Percentiles rank a stretch among this genome's conserved stretches.
Conservation (phyloP, 2,329 filamentous ascomycete species). For the Penicillium glabrum region DNA sequence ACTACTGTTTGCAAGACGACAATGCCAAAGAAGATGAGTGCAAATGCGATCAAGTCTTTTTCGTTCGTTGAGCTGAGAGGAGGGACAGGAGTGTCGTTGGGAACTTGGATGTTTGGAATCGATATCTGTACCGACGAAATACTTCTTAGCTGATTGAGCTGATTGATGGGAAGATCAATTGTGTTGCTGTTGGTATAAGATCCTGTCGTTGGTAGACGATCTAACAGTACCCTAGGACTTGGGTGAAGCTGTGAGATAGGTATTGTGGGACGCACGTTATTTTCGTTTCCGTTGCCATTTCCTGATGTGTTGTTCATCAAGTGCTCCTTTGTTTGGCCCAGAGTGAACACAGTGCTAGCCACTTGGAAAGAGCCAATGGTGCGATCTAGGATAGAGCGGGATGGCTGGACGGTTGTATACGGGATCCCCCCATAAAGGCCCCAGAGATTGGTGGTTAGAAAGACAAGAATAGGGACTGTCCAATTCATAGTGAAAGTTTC, state of each 20-base stretch:
- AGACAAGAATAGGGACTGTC: slow-evolving; percentile 14
- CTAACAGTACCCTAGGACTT: neutral
- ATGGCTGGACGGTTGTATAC: slow-evolving; percentile 17
- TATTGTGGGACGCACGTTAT: neutral
- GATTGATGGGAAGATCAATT: neutral
- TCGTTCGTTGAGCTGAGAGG: neutral
- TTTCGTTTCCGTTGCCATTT: neutral
- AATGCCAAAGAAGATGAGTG: neutral
- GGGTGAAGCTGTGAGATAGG: neutral
- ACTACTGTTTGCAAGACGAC: neutral
- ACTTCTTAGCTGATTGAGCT: neutral
- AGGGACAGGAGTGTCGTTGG: neutral
- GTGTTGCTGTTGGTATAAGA: neutral
- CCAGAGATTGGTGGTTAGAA: slow-evolving; percentile 20
- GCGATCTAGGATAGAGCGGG: slow-evolving; percentile 16
- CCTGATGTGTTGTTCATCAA: neutral
- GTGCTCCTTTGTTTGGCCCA: neutral
- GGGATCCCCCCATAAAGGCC: slow-evolving; percentile 22
- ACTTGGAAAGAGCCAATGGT: slow-evolving; percentile 20
- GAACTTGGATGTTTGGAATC: neutral
- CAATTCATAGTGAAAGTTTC: slow-evolving; percentile 14
- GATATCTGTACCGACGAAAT: neutral
- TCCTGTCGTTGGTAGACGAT: neutral
- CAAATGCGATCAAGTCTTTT: neutral
- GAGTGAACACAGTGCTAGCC: slow-evolving; percentile 15